Evolutionary conservation across 1,139 yeast genomes (phyloP).

Genomic region (Meyerozyma smithsonii): DNA sequence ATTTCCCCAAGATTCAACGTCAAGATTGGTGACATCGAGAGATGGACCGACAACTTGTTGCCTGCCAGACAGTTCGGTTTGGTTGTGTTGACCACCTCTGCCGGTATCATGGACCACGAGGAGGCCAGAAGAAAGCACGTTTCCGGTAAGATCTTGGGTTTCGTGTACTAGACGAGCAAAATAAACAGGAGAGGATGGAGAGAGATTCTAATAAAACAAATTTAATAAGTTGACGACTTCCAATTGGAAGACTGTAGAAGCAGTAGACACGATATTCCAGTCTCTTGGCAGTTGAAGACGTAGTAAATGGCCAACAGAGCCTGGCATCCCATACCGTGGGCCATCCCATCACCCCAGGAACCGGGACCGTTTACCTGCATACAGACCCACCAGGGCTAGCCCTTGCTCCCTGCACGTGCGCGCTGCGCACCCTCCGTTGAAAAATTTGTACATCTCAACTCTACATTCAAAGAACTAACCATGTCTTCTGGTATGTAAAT

Average conservation of each 20-base stretch:
- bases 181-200: too few relatives aligned
- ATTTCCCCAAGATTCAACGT: constrained; percentile 98
- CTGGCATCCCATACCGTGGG: too few relatives aligned
- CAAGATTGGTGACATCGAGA: constrained; percentile 87
- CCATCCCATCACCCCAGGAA: background rate
- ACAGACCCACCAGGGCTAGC: background rate
- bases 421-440: constrained; percentile 1
- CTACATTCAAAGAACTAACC: constrained; percentile 16
- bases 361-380: background rate
- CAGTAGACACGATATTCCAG: too few relatives aligned
- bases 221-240: too few relatives aligned
- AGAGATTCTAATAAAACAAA: too few relatives aligned
- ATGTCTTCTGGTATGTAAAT: constrained; percentile 19
- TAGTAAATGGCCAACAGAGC: too few relatives aligned
- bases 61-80: constrained; percentile 99
- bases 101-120: constrained; percentile 99
- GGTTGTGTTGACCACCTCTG: constrained; percentile 96
- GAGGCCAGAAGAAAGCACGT: constrained; percentile 99
- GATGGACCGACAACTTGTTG: constrained; percentile 95
- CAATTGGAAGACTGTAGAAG: too few relatives aligned
- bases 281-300: too few relatives aligned
- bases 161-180: constrained; percentile 52
- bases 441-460: constrained; percentile 15
- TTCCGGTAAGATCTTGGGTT: constrained; percentile 96
- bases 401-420: background rate